Base-by-base conservation (phyloP, 2,329 filamentous ascomycete genomes). In the Exophiala aquamarina region DNA sequence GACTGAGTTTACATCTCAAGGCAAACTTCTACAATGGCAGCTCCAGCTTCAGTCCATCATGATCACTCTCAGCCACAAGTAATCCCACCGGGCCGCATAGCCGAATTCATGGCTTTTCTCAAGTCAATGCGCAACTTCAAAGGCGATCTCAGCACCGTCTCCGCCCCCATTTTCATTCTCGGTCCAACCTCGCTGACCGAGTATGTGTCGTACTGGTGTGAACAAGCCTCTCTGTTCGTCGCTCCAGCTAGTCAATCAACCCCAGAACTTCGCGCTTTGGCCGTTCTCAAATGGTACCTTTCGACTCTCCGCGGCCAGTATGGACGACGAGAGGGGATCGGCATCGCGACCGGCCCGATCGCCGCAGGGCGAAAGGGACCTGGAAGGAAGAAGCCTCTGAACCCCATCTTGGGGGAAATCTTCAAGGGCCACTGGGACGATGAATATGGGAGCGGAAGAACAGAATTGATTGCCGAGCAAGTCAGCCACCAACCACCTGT, bases 401-500 rank as follows among this genome's bases (percentile, higher is more conserved):
- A n/a, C 8, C 17, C 32, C 6, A 34, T 34, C n/a, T n/a, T 14
- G n/a, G 32, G 32, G 6, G 32, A 34, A 18, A 34, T 18, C 17
- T 34, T 34, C 32, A 34, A 14, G 7, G 32, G 32, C 5, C 13
- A n/a, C 32, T 34, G 32, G 32, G 17, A 34, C 17, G n/a, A n/a
- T 14, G 7, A n/a, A 6, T 7, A 34, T 8, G 32, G 17, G 17
- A 34, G 6, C 6, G 32, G 32, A 34, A 34, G 37, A 14, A 47
- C 48, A 33, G 34, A 47, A 20, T 17, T 53, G 13, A 18, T 54
- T 11, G 17, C n/a, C 1, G 44, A 54, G 32, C 51, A 54, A 28
- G 48, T 54, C 15, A 45, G 43, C 18, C 44, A 49, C 28, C 48
- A 44, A 39, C 48, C 51, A 11, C 48, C 48, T 7, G 48, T 51